Conservation (phyloP, 768 basidiomycete genomes). For the Phanerochaete sordida region DNA sequence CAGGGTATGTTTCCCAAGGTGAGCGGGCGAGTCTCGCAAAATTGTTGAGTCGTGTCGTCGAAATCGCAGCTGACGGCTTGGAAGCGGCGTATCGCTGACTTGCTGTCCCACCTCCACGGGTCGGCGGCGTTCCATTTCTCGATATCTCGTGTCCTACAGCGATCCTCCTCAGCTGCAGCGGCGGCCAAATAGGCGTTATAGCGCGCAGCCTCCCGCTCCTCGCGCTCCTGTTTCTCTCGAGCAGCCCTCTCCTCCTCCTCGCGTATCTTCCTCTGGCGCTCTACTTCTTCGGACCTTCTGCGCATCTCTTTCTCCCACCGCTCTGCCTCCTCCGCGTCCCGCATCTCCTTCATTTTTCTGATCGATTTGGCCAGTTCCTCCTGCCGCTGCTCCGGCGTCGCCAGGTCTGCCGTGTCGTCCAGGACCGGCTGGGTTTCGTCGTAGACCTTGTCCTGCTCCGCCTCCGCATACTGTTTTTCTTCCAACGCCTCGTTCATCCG, state of each 20-base stretch:
- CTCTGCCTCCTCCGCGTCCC: neutral
- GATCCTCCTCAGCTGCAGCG: neutral
- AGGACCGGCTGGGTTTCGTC: neutral
- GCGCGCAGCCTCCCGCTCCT: neutral
- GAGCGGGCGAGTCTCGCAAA: neutral
- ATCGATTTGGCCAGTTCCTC: constrained; percentile 1
- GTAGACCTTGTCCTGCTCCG: neutral
- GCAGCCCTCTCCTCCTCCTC: neutral
- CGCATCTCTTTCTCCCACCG: neutral
- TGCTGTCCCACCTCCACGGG: constrained; percentile 44
- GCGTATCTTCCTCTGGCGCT: neutral
- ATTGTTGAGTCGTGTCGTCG: constrained; percentile 37
- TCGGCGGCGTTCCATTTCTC: neutral
- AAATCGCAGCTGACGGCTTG: constrained; percentile 56
- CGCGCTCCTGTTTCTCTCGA: neutral
- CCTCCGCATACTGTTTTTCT: neutral
- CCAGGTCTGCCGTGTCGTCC: neutral
- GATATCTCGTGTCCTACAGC: neutral
- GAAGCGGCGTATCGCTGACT: constrained; percentile 69
- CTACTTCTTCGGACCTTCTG: neutral
- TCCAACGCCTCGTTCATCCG: neutral
- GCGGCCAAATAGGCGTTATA: neutral
- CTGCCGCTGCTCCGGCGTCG: neutral
- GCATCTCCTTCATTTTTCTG: neutral
- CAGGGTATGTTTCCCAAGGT: neutral